A percentile compares a stretch with the other conserved stretches of the same genome.
These are phyloP conservation scores for Fomitopsis serialis DNA, from an alignment of 768 basidiomycete genomes.

Conservation along the genomic window DNA sequence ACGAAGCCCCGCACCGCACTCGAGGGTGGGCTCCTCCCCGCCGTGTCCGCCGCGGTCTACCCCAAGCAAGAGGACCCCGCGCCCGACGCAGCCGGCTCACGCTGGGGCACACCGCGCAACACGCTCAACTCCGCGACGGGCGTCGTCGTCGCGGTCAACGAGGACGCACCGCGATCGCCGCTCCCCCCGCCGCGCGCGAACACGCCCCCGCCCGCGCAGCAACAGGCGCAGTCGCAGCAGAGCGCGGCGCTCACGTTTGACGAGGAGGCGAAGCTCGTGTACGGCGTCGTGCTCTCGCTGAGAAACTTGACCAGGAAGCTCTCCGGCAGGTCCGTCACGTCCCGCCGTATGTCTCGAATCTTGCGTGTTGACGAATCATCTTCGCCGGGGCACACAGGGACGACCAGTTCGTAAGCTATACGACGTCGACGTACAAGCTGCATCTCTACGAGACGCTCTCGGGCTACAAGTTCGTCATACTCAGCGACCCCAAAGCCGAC, in stretches of 20 bases:
- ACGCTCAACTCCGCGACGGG: constrained; percentile 62
- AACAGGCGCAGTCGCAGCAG: constrained; percentile 26
- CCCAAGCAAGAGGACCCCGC: constrained; percentile 22
- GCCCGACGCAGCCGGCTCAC: constrained; percentile 29
- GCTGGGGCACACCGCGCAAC: constrained; percentile 55
- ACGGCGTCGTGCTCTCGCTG: constrained; percentile 88
- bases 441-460: constrained; percentile 90
- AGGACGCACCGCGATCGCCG: constrained; percentile 31
- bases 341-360: neutral
- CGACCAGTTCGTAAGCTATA: constrained; percentile 87
- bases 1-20: constrained; percentile 67
- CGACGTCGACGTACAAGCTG: constrained; percentile 88
- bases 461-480: constrained; percentile 93
- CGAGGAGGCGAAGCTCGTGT: constrained; percentile 96
- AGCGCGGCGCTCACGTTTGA: constrained; percentile 80
- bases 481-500: constrained; percentile 82
- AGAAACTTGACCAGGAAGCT: constrained; percentile 95
- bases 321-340: constrained; percentile 60
- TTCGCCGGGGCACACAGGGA: constrained; percentile 44
- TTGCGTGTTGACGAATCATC: neutral
- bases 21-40: constrained; percentile 70
- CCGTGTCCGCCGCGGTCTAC: constrained; percentile 69
- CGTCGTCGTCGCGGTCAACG: constrained; percentile 56
- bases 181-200: constrained; percentile 30
- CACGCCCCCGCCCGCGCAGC: constrained; percentile 23